Evolutionary conservation across 75 land plant genomes (phyloP).

Genomic region (Selaginella moellendorffii): DNA sequence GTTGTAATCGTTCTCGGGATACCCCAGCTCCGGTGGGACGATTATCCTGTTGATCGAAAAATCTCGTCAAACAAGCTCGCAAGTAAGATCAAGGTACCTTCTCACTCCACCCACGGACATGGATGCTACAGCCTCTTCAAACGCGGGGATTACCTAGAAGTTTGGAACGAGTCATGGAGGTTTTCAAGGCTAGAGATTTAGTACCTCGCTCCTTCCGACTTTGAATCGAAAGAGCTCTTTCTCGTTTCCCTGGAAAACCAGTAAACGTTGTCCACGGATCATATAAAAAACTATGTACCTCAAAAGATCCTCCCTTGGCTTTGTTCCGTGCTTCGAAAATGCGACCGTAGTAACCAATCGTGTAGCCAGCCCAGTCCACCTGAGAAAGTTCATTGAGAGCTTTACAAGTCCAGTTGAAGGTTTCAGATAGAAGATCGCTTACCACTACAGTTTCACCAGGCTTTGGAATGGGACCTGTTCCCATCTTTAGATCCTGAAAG

Average conservation of each 20-base stretch:
- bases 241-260: constrained; percentile 66
- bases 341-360: constrained; percentile 97
- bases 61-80: neutral
- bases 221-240: constrained; percentile 71
- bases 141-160: constrained; percentile 81
- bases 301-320: constrained; percentile 93
- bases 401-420: too few species aligned
- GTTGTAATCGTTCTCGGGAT: constrained; percentile 82
- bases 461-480: constrained; percentile 56
- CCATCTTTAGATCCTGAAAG: constrained; percentile 63
- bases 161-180: neutral
- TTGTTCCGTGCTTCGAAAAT: constrained; percentile 98
- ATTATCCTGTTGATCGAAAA: constrained; percentile 50
- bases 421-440: too few species aligned
- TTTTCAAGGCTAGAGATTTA: neutral
- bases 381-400: constrained; percentile 13
- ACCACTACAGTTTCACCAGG: constrained; percentile 84
- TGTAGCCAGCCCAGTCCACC: constrained; percentile 99
- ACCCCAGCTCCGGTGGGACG: constrained; percentile 93
- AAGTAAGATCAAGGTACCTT: constrained; percentile 28
- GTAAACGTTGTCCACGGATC: neutral
- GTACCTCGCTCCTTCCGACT: constrained; percentile 61
- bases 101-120: constrained; percentile 77
- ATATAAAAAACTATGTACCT: constrained; percentile 30
- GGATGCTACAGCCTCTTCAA: constrained; percentile 78